Evolutionary conservation across 2,329 filamentous ascomycete genomes (phyloP).

Genomic region (Lachnellula cervina): DNA sequence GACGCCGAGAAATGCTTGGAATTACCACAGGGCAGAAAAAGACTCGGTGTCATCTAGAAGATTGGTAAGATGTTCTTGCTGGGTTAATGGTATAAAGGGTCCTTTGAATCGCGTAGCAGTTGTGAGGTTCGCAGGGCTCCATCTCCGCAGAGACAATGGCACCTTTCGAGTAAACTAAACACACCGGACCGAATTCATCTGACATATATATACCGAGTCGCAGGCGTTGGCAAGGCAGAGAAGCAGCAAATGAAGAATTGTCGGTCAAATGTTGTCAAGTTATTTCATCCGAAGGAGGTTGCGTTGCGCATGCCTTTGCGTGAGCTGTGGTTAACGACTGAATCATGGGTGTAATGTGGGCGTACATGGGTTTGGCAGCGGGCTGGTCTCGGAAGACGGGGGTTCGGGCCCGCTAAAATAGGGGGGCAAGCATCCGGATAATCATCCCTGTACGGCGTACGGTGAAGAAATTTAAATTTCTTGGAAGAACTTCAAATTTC

Average conservation of each 20-base stretch:
- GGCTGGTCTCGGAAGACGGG: no score
- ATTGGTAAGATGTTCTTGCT: not conserved
- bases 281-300: not conserved
- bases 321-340: not conserved
- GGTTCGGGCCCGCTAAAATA: no score
- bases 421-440: no score
- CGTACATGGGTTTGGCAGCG: no score
- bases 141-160: slow-evolving; percentile 24
- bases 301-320: not conserved
- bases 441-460: not conserved
- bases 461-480: not conserved
- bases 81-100: not conserved
- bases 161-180: not conserved
- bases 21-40: not conserved
- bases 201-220: not conserved
- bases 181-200: not conserved
- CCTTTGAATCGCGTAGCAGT: slow-evolving; percentile 20
- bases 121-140: slow-evolving; percentile 28
- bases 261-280: not conserved
- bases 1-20: not conserved
- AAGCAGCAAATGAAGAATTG: no score
- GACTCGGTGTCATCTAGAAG: slow-evolving; percentile 1
- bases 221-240: not conserved
- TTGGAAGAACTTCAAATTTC: not conserved
- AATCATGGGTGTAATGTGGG: not conserved